Base-by-base conservation (phyloP, 352 stramenopile genomes). In the Phytophthora niederhauseri region DNA sequence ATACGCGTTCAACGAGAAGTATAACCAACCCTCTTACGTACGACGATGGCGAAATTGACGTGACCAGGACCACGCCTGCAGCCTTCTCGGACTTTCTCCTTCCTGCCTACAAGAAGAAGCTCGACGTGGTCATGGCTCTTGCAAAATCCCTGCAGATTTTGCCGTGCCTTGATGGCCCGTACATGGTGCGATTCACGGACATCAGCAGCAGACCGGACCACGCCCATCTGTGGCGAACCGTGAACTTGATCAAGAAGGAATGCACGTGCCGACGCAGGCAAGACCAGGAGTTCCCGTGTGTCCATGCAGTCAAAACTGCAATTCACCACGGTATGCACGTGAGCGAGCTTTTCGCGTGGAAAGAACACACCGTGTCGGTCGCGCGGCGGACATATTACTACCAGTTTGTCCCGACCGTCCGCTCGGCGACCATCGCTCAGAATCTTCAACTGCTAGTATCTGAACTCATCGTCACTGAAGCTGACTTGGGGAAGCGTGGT, bases 301-400 rank as follows among this genome's bases (percentile, higher is more conserved):
- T 55, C 7, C 50, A 67, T 55, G 50, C 60, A 5, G 49, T 67
- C 2, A 67, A 60, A 19, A n/a, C 36, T 8, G 50, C 60, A 12
- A 34, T 67, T 14, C 60, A n/a, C 22, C 60, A 67, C n/a, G 60
- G 60, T 0, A 50, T 49, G n/a, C 60, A 67, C 20, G 31, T 61
- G 5, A 67, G 26, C 6, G 28, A 61, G 12, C 22, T 61, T n/a
- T 61, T 67, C 6, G 38, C 17, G 2, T 57, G 51, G 30, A 14
- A 19, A 1, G 30, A 57, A 31, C 28, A 57, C 26, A 45, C 28
- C 15, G 36, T 43, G 14, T n/a, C 15, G 15, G 12, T 6, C 36
- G 14, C 36, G 1, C 36, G 12, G 36, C 14, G 36, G 4, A n/a
- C 36, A 2, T 43, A 43, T 17, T 43, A 43, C 14, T 38, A 38